Base-by-base conservation (phyloP, 1,139 yeast genomes). In the Arxiozyma bovina region DNA sequence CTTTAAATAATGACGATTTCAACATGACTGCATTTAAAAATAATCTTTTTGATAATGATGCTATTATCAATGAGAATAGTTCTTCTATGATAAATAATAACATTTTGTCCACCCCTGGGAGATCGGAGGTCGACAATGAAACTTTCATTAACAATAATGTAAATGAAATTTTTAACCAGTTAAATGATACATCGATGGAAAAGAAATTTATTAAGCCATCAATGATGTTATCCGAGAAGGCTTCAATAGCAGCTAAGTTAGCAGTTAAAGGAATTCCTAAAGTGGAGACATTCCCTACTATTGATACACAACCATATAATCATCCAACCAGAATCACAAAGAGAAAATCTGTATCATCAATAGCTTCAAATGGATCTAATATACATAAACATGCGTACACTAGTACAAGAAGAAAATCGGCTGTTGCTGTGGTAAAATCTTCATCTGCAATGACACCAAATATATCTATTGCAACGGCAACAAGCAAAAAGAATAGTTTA, bases 151-250 rank as follows among this genome's bases (percentile, higher is more conserved):
- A 20, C 8, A 41, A 48, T 25, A 41, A 25, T 25, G 20, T 48
- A 11, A 20, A 30, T 42, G 45, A 49, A 20, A 21, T 49, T n/a
- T 43, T 49, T 18, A 42, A 43, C 22, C 49, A 50, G 17, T 41
- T 45, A 27, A 42, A 45, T 41, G 43, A 43, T 22, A 34, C 47
- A 23, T 22, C 55, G n/a, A 52, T 53, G 30, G 52, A 57, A 49
- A 58, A 57, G 22, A 58, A 61, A 49, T 63, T 61, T 52, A 63
- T 63, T 46, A 62, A 61, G 45, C 67, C 67, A 22, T 63, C 67
- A 22, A 59, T 62, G 63, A 62, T 63, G 56, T 54, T 63, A 42
- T 57, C 63, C 7, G 62, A 60, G 11, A 59, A 54, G 40, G 61
- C 63, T 7, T 60, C 63, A 4, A 47, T 58, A 1, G 57, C 60